A percentile compares a stretch with the other conserved stretches of the same genome.
Evolutionary conservation across 1,139 yeast genomes (phyloP).

Genomic region (Hyphopichia buzzinii): DNA sequence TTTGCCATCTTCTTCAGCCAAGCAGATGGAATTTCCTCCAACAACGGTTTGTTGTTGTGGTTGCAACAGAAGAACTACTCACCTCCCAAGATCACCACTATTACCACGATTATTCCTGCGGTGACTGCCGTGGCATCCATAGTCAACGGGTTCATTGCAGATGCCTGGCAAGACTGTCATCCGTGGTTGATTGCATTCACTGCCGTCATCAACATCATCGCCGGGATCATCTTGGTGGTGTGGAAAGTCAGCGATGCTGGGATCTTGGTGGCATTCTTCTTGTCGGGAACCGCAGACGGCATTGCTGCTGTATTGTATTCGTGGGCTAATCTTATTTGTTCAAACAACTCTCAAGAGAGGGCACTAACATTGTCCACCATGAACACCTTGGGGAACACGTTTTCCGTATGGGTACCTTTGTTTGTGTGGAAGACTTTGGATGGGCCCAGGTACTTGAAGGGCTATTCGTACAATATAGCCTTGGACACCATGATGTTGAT

Average conservation of each 20-base stretch:
- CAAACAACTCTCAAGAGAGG: constrained; percentile 13
- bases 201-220: constrained; percentile 35
- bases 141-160: constrained; percentile 17
- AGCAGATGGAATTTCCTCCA: constrained; percentile 24
- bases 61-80: constrained; percentile 16
- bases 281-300: constrained; percentile 45
- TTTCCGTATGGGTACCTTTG: constrained; percentile 18
- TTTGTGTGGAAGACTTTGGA: constrained; percentile 22
- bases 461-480: constrained; percentile 15
- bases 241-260: constrained; percentile 46
- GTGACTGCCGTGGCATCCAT: constrained; percentile 18
- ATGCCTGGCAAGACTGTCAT: constrained; percentile 13
- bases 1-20: constrained; percentile 27
- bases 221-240: constrained; percentile 42
- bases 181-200: constrained; percentile 10
- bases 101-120: constrained; percentile 22
- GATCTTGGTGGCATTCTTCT: constrained; percentile 47
- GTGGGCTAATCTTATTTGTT: constrained; percentile 18
- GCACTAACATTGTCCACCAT: constrained; percentile 15
- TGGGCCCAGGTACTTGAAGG: constrained; percentile 16
- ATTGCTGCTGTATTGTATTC: constrained; percentile 16
- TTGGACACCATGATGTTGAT: constrained; percentile 14
- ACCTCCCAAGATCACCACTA: constrained; percentile 15
- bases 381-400: constrained; percentile 17
- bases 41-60: constrained; percentile 21